Evolutionary conservation across 2,329 filamentous ascomycete genomes (phyloP).

Genomic region (Talaromyces sp.): DNA sequence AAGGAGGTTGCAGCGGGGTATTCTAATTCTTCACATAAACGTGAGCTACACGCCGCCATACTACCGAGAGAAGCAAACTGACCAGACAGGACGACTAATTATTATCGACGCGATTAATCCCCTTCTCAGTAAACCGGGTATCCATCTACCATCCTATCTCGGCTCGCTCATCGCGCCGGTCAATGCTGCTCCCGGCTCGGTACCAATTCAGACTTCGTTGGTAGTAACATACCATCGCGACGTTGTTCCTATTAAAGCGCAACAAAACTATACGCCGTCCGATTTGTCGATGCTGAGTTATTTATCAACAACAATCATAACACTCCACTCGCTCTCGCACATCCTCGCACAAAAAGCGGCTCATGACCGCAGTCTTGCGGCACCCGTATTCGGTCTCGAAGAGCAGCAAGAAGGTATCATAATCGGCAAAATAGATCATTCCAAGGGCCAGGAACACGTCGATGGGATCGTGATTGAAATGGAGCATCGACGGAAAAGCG

Average conservation of each 20-base stretch:
- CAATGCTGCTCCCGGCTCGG: constrained; percentile 21
- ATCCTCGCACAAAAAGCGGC: constrained; percentile 73
- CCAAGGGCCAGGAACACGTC: constrained; percentile 38
- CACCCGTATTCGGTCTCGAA: constrained; percentile 74
- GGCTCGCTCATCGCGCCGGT: constrained; percentile 64
- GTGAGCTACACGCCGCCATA: constrained; percentile 25
- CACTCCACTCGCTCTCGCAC: constrained; percentile 70
- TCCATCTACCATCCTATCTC: constrained; percentile 66
- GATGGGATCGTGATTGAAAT: constrained; percentile 73
- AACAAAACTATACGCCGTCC: constrained; percentile 55
- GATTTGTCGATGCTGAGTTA: constrained; percentile 73
- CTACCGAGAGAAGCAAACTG: neutral
- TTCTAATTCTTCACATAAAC: constrained; percentile 26
- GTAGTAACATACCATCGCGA: constrained; percentile 82
- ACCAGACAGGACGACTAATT: constrained; percentile 63
- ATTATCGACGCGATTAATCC: constrained; percentile 78
- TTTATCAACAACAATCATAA: constrained; percentile 83
- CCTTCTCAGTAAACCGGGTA: constrained; percentile 54
- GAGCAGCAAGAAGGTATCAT: constrained; percentile 78
- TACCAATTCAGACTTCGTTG: constrained; percentile 59
- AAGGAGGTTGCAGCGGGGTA: constrained; percentile 56
- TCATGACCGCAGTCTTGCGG: constrained; percentile 68
- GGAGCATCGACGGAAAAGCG: constrained; percentile 82
- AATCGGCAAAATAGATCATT: constrained; percentile 56
- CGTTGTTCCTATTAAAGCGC: constrained; percentile 57